Evolutionary conservation across 129 eudicot species (phyloP), one percentile per base, ranked within the genome.

Genomic region (Sambucus nigra): DNA sequence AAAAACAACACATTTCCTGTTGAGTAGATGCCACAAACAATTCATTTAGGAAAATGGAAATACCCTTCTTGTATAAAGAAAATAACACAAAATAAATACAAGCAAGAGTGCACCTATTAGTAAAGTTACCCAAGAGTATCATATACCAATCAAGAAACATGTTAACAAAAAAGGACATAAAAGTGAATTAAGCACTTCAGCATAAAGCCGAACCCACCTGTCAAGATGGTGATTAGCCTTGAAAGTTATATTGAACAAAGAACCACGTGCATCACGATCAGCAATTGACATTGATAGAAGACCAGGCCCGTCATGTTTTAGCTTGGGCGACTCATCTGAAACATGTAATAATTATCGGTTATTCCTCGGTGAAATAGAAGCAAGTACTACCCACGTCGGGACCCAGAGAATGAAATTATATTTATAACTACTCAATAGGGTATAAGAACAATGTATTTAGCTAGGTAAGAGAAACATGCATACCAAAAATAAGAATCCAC

Each of bases 181-280:
- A 8, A n/a, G n/a, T 19, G n/a, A 8, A 16, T 47, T 6, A 14
- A 50, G 24, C 40, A 38, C 16, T n/a, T 28, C 5, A 38, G 24
- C 25, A 15, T 1, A 62, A 28, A 53, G 28, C 50, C 18, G 22
- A 52, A 60, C 54, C 24, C 25, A 86, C 99, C 87, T 92, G 68
- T 92, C 94, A 66, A 92, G 86, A 60, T 75, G 88, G 45, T 83
- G 94, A 57, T 86, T 82, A 52, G 96, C 82, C 69, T 59, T 67
- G 51, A 92, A 82, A 29, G 95, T 82, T 32, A 92, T 32, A 38
- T 25, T 73, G 55, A 92, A 92, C 31, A 92, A 64, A 52, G 99
- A 92, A 31, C 99, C 96, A n/a, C 85, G 95, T 5, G 67, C 64
- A 69, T 92, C 94, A 48, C 94, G 94, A 51, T 91, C 98, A 29